Evolutionary conservation across 1,139 yeast genomes (phyloP).

Genomic region (Kodamaea sp.): DNA sequence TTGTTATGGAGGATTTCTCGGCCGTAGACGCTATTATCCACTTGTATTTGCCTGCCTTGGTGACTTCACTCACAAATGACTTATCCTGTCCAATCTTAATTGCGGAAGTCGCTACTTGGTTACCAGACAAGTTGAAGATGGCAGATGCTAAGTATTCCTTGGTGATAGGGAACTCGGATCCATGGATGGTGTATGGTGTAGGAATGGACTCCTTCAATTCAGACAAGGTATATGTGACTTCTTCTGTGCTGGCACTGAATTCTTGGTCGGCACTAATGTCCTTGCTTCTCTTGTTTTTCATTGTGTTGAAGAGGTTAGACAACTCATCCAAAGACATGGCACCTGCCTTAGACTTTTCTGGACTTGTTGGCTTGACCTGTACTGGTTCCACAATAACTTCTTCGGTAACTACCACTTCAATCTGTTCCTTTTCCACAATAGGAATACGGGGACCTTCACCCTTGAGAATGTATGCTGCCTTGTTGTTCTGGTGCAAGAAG

Average conservation of each 20-base stretch:
- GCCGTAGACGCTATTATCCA: slow-evolving; percentile 28
- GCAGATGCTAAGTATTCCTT: slow-evolving; percentile 25
- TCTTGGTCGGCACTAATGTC: slow-evolving; percentile 7
- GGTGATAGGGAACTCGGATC: slow-evolving; percentile 28
- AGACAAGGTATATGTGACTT: slow-evolving; percentile 25
- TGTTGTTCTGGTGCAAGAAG: slow-evolving; percentile 65
- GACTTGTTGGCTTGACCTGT: slow-evolving; percentile 3
- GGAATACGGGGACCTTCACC: slow-evolving; percentile 62
- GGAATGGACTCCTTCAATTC: slow-evolving; percentile 39
- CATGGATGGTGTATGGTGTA: slow-evolving; percentile 20
- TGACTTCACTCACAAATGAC: slow-evolving; percentile 21
- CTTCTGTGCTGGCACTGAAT: slow-evolving; percentile 15
- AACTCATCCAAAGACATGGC: slow-evolving; percentile 46
- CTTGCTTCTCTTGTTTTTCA: slow-evolving; percentile 18
- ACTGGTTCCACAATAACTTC: slow-evolving; percentile 4
- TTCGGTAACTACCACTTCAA: slow-evolving; percentile 5
- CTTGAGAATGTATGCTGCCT: slow-evolving; percentile 66
- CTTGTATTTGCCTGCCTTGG: slow-evolving; percentile 32
- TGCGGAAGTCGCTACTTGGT: slow-evolving; percentile 26
- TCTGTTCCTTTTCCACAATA: slow-evolving; percentile 42
- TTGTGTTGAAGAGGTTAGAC: slow-evolving; percentile 34
- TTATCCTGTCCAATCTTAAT: slow-evolving; percentile 22
- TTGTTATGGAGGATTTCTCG: slow-evolving; percentile 22
- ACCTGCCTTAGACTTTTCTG: slow-evolving; percentile 13
- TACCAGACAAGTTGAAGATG: slow-evolving; percentile 33